Evolutionary conservation across 495 filamentous ascomycete genomes (phyloP).

Genomic region (Talaromyces ruber): DNA sequence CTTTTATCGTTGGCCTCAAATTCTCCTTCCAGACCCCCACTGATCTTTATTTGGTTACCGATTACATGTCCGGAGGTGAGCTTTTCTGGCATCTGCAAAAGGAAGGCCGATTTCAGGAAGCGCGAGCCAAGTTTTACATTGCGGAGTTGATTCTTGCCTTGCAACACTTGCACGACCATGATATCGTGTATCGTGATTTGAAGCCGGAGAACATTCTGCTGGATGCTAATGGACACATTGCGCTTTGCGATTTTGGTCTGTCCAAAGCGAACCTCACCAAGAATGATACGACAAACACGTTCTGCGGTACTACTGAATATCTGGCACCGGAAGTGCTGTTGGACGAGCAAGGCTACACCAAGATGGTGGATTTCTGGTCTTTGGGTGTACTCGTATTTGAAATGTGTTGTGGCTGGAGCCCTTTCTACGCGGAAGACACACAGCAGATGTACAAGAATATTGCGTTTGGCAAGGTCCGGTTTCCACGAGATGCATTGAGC

Average conservation of each 20-base stretch:
- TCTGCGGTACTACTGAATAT: conserved; percentile 97
- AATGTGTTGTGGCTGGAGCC: conserved; percentile 99
- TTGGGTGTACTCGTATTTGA: conserved; percentile 96
- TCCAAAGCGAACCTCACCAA: conserved; percentile 96
- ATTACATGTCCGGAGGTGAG: conserved; percentile 98
- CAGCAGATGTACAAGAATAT: conserved; percentile 99
- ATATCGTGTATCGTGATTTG: conserved; percentile 93
- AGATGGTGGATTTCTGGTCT: conserved; percentile 99
- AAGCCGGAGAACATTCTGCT: conserved; percentile 83
- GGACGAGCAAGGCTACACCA: conserved; percentile 96
- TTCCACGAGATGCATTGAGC: conserved; percentile 88
- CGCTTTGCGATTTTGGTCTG: conserved; percentile 81
- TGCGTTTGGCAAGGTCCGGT: conserved; percentile 94
- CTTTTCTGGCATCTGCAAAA: conserved; percentile 98
- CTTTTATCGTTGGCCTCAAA: conserved; percentile 96
- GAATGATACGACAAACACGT: conserved; percentile 96
- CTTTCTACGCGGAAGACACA: conserved; percentile 97
- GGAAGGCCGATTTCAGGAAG: conserved; percentile 91
- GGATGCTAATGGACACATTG: conserved; percentile 79
- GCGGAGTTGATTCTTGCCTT: conserved; percentile 94
- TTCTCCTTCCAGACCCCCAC: conserved; percentile 98
- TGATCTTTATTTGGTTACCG: conserved; percentile 96
- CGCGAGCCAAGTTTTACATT: conserved; percentile 96
- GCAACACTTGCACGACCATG: conserved; percentile 89
- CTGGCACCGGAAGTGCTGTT: conserved; percentile 90